Conservation (phyloP, 2,329 filamentous ascomycete genomes). For the Botryotinia globosa region DNA sequence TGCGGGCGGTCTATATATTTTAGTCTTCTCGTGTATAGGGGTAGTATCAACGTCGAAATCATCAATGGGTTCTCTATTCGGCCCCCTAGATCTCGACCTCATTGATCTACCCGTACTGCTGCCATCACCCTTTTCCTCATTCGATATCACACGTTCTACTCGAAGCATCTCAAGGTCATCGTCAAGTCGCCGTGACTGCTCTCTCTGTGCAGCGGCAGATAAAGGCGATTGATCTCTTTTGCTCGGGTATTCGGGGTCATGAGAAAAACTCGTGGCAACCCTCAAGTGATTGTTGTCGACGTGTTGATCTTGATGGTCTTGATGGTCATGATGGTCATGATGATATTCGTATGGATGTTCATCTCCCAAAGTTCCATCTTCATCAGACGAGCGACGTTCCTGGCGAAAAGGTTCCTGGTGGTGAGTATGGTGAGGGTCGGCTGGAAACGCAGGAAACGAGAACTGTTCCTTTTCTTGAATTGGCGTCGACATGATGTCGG, state of each 20-base stretch:
- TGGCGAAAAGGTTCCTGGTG: conserved; percentile 10
- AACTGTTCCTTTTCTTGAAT: conserved; percentile 35
- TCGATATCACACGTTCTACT: conserved; percentile 56
- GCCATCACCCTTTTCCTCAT: conserved; percentile 31
- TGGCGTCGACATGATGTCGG: conserved; percentile 34
- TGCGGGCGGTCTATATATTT: conserved; percentile 62
- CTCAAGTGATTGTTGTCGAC: conserved; percentile 45
- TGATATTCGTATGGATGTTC: conserved; percentile 19
- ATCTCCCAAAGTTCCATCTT: conserved; percentile 37
- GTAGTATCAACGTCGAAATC: conserved; percentile 55
- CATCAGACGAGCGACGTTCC: conserved; percentile 35
- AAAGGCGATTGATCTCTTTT: conserved; percentile 29
- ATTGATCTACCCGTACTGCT: conserved; percentile 38
- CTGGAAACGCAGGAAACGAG: conserved; percentile 36
- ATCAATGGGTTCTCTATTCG: conserved; percentile 54
- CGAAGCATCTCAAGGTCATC: conserved; percentile 65
- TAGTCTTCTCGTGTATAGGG: conserved; percentile 64
- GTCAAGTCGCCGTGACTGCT: conserved; percentile 58
- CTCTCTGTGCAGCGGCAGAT: conserved; percentile 56
- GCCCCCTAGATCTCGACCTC: conserved; percentile 47
- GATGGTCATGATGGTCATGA: conserved; percentile 18
- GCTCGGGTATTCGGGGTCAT: conserved; percentile 33
- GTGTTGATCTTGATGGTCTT: conserved; percentile 19
- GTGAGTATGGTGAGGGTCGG: conserved; percentile 21
- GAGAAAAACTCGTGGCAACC: conserved; percentile 45